These are phyloP conservation scores for Fusarium lateritium DNA, from an alignment of 2,329 filamentous ascomycete species.

Conservation along the genomic window DNA sequence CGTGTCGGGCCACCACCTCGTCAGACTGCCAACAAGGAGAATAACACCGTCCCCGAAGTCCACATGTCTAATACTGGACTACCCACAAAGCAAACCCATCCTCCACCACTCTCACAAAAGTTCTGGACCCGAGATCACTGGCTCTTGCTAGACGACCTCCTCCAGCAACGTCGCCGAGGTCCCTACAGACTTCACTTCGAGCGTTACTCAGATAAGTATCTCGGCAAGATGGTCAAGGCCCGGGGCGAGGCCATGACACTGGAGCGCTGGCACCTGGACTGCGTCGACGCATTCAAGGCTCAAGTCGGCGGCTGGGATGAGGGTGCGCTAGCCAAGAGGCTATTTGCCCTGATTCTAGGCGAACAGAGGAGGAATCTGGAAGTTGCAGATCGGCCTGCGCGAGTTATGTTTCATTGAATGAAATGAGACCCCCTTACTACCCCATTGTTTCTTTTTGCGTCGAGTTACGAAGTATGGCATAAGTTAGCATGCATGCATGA, in stretches of 20 bases:
- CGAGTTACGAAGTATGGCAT: slow-evolving; percentile 40
- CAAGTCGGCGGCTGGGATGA: slow-evolving; percentile 67
- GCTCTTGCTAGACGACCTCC: slow-evolving; percentile 66
- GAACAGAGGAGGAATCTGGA: slow-evolving; percentile 57
- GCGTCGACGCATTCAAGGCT: slow-evolving; percentile 67
- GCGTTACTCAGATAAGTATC: slow-evolving; percentile 54
- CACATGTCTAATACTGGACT: slow-evolving; percentile 51
- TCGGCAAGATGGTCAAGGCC: slow-evolving; percentile 65
- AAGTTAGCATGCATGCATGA: slow-evolving; percentile 36
- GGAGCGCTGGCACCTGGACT: slow-evolving; percentile 70
- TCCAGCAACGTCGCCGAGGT: slow-evolving; percentile 63
- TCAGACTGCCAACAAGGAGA: slow-evolving; percentile 54
- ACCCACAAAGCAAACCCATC: slow-evolving; percentile 31
- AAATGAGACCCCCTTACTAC: background rate
- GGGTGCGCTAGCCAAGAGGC: slow-evolving; percentile 63
- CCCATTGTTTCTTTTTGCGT: slow-evolving; percentile 21
- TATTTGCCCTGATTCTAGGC: slow-evolving; percentile 68
- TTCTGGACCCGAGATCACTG: slow-evolving; percentile 68
- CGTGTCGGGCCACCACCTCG: slow-evolving; percentile 20
- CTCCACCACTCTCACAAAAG: slow-evolving; percentile 57
- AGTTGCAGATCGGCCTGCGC: slow-evolving; percentile 27
- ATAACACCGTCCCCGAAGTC: slow-evolving; percentile 46
- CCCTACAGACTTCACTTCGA: slow-evolving; percentile 53
- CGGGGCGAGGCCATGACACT: slow-evolving; percentile 64
- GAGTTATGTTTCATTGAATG: slow-evolving; percentile 53